These are phyloP conservation scores for Aspergillus intermedius DNA, from an alignment of 2,329 filamentous ascomycete genomes.

Conservation along the genomic window DNA sequence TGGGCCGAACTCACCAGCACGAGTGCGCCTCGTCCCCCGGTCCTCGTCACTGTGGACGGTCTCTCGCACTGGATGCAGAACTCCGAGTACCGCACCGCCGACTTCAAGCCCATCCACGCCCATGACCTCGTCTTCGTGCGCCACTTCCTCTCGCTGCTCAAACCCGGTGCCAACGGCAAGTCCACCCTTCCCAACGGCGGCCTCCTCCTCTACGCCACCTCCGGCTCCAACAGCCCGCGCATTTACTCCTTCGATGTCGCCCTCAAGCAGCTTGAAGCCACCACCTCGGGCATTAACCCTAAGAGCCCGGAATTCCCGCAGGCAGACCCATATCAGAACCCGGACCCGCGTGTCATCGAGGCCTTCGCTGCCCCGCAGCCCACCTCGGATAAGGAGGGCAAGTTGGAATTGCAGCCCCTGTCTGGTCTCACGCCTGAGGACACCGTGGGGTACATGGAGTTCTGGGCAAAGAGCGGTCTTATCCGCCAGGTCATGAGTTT, in stretches of 20 bases:
- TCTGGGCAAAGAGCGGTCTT: slow-evolving; percentile 83
- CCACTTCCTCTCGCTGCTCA: slow-evolving; percentile 66
- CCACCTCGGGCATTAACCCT: slow-evolving; percentile 31
- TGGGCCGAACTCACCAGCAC: slow-evolving; percentile 68
- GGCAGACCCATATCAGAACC: slow-evolving; percentile 47
- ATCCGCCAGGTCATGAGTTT: slow-evolving; percentile 65
- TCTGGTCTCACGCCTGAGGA: slow-evolving; percentile 67
- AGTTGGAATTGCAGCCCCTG: slow-evolving; percentile 49
- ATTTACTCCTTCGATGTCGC: slow-evolving; percentile 63
- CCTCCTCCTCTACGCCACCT: slow-evolving; percentile 67
- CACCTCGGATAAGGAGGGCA: slow-evolving; percentile 19
- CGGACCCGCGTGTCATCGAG: slow-evolving; percentile 49
- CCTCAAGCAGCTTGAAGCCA: slow-evolving; percentile 47
- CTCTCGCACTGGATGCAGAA: slow-evolving; percentile 73
- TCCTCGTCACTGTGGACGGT: slow-evolving; percentile 73
- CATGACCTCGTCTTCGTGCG: slow-evolving; percentile 74
- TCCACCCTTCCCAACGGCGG: slow-evolving; percentile 62
- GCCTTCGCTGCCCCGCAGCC: slow-evolving; percentile 28
- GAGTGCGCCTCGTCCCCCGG: slow-evolving; percentile 47
- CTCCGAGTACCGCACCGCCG: slow-evolving; percentile 66
- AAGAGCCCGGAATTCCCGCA: slow-evolving; percentile 38
- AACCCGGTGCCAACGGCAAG: slow-evolving; percentile 26
- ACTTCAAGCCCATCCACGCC: slow-evolving; percentile 71
- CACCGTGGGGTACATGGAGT: slow-evolving; percentile 76
- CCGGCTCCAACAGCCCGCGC: slow-evolving; percentile 61